These are phyloP conservation scores for Neurospora pannonica DNA, from an alignment of 495 filamentous ascomycete genomes.

Conservation along the genomic window DNA sequence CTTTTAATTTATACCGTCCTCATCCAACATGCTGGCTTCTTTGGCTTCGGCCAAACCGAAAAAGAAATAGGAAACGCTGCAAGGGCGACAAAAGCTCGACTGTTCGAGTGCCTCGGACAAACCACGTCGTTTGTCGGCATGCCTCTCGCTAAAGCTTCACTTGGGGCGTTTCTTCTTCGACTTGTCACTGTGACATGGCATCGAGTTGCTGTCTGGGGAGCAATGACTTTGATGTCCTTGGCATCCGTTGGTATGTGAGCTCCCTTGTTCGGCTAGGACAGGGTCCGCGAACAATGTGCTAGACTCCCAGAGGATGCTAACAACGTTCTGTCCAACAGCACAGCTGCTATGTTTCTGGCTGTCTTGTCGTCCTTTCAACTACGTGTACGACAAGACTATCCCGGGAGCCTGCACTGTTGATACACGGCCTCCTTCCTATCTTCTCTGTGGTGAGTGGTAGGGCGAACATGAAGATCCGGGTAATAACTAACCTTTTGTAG, in stretches of 20 bases:
- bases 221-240: slow-evolving; percentile 11
- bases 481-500: neutral
- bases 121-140: slow-evolving; percentile 19
- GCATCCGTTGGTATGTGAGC: slow-evolving; percentile 12
- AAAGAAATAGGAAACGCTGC: slow-evolving; percentile 9
- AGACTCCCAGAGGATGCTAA: neutral
- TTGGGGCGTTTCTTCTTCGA: slow-evolving; percentile 22
- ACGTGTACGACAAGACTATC: slow-evolving; percentile 14
- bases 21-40: slow-evolving; percentile 16
- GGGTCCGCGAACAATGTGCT: neutral
- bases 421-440: slow-evolving; percentile 14
- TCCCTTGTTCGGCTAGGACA: neutral
- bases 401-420: slow-evolving; percentile 11
- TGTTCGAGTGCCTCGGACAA: slow-evolving; percentile 4
- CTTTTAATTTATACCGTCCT: slow-evolving; percentile 18
- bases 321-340: slow-evolving; percentile 9
- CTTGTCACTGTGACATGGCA: slow-evolving; percentile 24
- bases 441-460: slow-evolving; percentile 8
- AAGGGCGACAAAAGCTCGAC: neutral
- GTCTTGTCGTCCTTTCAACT: slow-evolving; percentile 11
- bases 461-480: neutral
- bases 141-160: slow-evolving; percentile 22
- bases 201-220: slow-evolving; percentile 21
- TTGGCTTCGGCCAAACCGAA: slow-evolving; percentile 13
- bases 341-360: slow-evolving; percentile 21